These are phyloP conservation scores for Cymodocea nodosa DNA, from an alignment of 116 monocot genomes.

Conservation along the genomic window DNA sequence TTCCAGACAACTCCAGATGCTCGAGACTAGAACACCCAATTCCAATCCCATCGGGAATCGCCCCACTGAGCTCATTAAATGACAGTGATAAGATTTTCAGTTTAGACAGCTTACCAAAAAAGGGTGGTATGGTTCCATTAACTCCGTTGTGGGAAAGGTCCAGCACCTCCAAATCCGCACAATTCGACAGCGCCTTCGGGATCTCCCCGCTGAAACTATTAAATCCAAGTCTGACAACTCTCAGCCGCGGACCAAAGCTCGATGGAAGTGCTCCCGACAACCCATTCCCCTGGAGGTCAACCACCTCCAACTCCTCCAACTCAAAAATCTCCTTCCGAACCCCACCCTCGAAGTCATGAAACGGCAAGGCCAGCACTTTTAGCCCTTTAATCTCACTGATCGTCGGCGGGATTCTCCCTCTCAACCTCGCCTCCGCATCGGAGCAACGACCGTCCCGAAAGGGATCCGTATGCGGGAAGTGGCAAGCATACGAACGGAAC, in stretches of 20 bases:
- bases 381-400: constrained; percentile 41
- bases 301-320: constrained; percentile 34
- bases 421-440: constrained; percentile 17
- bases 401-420: constrained; percentile 28
- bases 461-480: neutral
- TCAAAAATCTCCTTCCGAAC: constrained; percentile 37
- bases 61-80: constrained; percentile 29
- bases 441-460: constrained; percentile 13
- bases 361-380: constrained; percentile 30
- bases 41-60: constrained; percentile 34
- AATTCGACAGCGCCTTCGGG: constrained; percentile 21
- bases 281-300: constrained; percentile 36
- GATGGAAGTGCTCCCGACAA: constrained; percentile 29
- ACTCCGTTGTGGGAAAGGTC: constrained; percentile 47
- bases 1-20: constrained; percentile 46
- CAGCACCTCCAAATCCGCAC: constrained; percentile 26
- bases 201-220: constrained; percentile 37
- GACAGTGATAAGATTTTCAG: constrained; percentile 27
- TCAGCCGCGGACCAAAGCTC: constrained; percentile 9
- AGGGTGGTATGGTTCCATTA: constrained; percentile 29
- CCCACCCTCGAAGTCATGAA: constrained; percentile 34
- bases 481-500: neutral
- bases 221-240: constrained; percentile 31
- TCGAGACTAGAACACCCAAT: constrained; percentile 25
- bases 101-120: constrained; percentile 17